Percentiles rank a stretch among this genome's conserved stretches.
Conservation (phyloP, 106 monocot genomes). For the Chionographis japonica region DNA sequence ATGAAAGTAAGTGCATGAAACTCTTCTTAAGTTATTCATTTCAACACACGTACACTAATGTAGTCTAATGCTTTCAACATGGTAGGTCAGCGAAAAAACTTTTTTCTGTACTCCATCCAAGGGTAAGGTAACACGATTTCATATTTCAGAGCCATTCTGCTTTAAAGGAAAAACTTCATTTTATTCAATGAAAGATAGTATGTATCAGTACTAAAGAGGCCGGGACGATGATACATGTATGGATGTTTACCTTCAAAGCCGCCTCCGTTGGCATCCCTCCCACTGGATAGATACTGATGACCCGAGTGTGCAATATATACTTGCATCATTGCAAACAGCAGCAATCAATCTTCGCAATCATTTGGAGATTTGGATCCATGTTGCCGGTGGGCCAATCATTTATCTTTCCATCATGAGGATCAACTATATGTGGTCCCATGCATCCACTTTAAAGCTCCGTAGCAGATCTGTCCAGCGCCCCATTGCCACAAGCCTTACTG, state of each 20-base stretch:
- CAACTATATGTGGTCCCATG: constrained; percentile 80
- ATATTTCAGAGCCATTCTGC: too few species aligned
- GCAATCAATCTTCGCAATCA: constrained; percentile 80
- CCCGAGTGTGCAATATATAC: constrained; percentile 46
- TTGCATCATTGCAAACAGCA: constrained; percentile 82
- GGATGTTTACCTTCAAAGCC: constrained; percentile 64
- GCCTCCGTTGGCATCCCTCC: constrained; percentile 95
- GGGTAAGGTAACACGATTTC: too few species aligned
- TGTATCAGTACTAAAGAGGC: neutral
- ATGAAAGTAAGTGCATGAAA: too few species aligned
- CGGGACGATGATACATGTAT: neutral
- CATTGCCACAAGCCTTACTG: constrained; percentile 66
- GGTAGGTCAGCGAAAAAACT: too few species aligned
- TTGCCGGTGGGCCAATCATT: constrained; percentile 47
- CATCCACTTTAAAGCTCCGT: constrained; percentile 69
- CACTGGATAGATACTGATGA: constrained; percentile 67
- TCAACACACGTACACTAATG: too few species aligned
- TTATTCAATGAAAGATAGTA: too few species aligned
- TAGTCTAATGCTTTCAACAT: too few species aligned
- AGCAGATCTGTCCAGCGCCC: constrained; percentile 41
- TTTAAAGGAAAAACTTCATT: too few species aligned
- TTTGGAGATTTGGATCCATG: constrained; percentile 79
- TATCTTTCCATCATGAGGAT: constrained; percentile 76
- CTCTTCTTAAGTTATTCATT: too few species aligned
- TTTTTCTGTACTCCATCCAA: too few species aligned